Base-by-base conservation (phyloP, 441 rosid species). In the Sinapis alba region DNA sequence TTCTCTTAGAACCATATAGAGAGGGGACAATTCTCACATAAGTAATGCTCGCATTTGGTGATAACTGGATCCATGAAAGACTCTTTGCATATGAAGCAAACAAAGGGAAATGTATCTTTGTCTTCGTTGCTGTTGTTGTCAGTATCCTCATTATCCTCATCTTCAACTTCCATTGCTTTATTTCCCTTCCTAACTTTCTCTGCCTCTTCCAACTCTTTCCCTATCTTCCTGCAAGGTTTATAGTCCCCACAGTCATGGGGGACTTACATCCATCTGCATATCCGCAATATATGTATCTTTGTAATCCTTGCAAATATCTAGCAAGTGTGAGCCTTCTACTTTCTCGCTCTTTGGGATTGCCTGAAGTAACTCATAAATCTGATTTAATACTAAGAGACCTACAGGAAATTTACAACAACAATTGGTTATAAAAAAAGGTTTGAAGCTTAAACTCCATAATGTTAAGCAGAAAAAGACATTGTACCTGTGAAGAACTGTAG, bases 191-290 rank as follows among this genome's bases (percentile, higher is more conserved):
- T 27, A 27, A 27, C 7, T 27, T 27, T 27, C 30, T 27, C 6
- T 27, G 30, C 30, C 4, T 36, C 5, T 36, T 36, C 97, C 95
- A 94, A 94, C 34, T 94, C 96, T 62, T 84, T 92, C 84, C 92
- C 96, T 68, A 94, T 57, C 69, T 88, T 97, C 98, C 95, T 47
- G 97, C 97, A 5, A 97, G 74, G 74, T 79, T 94, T 92, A 76
- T 92, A 92, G 82, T 92, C 97, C 43, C 98, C 97, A 70, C 94
- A 81, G 79, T 94, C 98, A 59, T 92, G 97, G 90, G 90, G 86
- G 76, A 89, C 80, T 90, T 89, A 64, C 97, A 94, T 27, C 30
- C 30, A 27, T 27, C 6, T 27, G 6, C 30, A 27, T 27, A 36
- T 36, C 43, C 13, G 43, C n/a, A 11, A 12, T 34, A 34, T 34